phyloP scores from a whole-genome alignment of 495 filamentous ascomycete species.

The Aspergillus funiculosus region DNA sequence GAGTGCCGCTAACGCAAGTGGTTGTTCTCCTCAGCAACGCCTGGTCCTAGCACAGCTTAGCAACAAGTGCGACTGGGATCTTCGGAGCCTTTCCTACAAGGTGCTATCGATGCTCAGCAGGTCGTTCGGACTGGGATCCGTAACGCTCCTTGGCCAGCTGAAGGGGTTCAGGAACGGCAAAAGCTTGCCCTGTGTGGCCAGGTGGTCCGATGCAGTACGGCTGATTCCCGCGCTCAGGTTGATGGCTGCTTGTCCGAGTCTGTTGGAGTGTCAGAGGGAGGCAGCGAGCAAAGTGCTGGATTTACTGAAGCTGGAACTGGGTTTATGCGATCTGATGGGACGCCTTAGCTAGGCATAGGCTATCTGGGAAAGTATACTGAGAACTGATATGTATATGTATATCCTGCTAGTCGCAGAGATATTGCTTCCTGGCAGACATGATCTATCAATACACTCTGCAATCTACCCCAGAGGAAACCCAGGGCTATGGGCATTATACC shows the following conservation, averaged over 20 bases:
- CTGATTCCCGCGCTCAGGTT: background rate
- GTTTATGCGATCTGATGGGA: no score
- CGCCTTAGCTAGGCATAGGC: no score
- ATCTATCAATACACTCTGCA: no score
- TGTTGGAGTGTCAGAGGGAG: background rate
- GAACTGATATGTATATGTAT: no score
- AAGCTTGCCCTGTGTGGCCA: background rate
- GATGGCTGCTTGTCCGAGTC: background rate
- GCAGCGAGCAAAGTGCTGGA: background rate
- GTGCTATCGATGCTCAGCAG: background rate
- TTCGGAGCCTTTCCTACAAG: background rate
- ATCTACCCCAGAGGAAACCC: no score
- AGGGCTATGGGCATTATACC: no score
- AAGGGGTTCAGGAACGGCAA: background rate
- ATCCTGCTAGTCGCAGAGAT: no score
- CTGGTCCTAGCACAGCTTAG: background rate
- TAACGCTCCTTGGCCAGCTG: background rate
- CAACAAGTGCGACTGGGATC: background rate
- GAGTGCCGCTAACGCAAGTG: background rate
- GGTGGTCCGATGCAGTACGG: background rate
- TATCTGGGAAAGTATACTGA: no score
- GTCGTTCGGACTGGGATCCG: background rate
- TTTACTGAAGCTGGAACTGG: background rate
- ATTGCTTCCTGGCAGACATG: no score
- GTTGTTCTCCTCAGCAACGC: background rate